Base-by-base conservation (phyloP, 2,329 filamentous ascomycete species). In the Botrytis squamosa region DNA sequence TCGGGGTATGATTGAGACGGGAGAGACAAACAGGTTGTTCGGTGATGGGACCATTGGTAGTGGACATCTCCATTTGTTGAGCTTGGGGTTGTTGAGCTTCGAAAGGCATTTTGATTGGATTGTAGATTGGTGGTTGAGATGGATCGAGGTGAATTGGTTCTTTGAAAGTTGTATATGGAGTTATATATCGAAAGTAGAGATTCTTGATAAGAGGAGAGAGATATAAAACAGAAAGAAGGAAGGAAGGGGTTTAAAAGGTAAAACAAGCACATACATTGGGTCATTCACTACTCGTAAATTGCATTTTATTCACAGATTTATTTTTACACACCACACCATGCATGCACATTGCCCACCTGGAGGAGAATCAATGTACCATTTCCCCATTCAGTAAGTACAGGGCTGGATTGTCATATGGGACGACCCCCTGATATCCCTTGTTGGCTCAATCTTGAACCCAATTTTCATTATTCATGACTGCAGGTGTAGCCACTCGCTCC, bases 51-150 rank as follows among this genome's bases (percentile, higher is more conserved):
- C 14, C 63, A 40, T 59, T 59, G 46, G 46, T n/a, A 36, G 70
- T 60, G 4, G 71, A 44, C 63, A 72, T 67, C 40, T 72, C 71
- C 71, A 72, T 72, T 60, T 72, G 71, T 25, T 72, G 71, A 46
- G 63, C 64, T 72, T 72, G 71, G 2, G 71, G 71, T 72, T 72
- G 71, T 69, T 72, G 71, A 33, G 63, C 29, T 72, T 72, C 71
- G 46, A 72, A 42, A 68, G 71, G 33, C 71, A 72, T 72, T 40
- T 62, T 72, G 63, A 72, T n/a, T 40, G 25, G 38, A 68, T 55
- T 16, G 52, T 25, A 14, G 20, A 8, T 63, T 40, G 60, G 22
- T 6, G 59, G 18, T 60, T 42, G 36, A 62, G 10, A 16, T 62
- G 59, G 22, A 25, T 20, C n/a, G 46, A n/a, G 16, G 14, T 38